Base-by-base conservation (phyloP, 2,329 filamentous ascomycete genomes). In the Pseudopyrenochaeta lycopersici region DNA sequence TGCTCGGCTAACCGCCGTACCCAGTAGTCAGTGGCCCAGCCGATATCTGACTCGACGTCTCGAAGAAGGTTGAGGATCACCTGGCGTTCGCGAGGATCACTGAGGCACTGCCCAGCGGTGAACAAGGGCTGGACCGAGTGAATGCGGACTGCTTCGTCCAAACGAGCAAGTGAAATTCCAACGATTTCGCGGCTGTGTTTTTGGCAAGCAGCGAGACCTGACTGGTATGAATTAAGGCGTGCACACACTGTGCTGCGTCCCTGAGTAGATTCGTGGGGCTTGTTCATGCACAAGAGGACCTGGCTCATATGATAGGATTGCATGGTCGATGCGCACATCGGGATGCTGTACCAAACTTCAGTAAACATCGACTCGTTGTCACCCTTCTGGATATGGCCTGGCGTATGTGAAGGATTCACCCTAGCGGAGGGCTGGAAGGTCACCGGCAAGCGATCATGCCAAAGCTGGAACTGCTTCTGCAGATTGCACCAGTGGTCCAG, bases 271-370 rank as follows among this genome's bases (percentile, higher is more conserved):
- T 88, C 82, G n/a, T 82, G 78, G 1, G 84, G 84, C 52, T 84
- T 82, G 62, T 89, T 88, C 58, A 87, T 80, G 11, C 87, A 78
- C 0, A 89, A 69, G 4, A 88, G 79, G 10, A 88, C 85, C 38
- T 84, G 81, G 1, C 84, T 85, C 77, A 89, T 88, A 63, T 89
- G 84, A 59, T 87, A 88, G 54, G 81, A 82, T 63, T 88, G 85
- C 81, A 88, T 88, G 1, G 85, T 85, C 2, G 86, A 85, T 0
- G 84, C 85, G 71, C 86, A 89, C 79, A 89, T 83, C 0, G 86
- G 81, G 0, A 85, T 78, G 46, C 82, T 81, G 68, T 87, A 88
- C 85, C 87, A 89, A 11, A 87, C 80, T 64, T 88, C 84, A 73
- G 79, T 69, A 82, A 84, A 51, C 77, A 77, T 40, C 69, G 68